phyloP scores from a whole-genome alignment of 257 asterid genomes.

The Salvia splendens region DNA sequence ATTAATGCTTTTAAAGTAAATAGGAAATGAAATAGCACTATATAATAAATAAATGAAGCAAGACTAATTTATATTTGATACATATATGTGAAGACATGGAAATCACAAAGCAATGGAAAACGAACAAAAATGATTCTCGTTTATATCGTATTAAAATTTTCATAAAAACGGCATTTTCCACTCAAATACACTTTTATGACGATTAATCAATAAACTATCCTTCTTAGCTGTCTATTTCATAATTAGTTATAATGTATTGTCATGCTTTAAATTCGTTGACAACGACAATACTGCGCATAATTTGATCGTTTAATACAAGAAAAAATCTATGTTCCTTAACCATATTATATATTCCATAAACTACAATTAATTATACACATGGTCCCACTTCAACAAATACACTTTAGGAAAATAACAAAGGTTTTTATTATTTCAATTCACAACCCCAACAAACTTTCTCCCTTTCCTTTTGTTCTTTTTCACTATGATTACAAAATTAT shows the following conservation, averaged over 20 bases:
- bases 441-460: conserved; percentile 23
- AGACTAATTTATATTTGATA: neutral
- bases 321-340: neutral
- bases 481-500: too few relatives aligned
- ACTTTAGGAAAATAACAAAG: conserved; percentile 6
- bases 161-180: neutral
- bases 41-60: too few relatives aligned
- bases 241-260: too few relatives aligned
- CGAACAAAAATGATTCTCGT: neutral
- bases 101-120: too few relatives aligned
- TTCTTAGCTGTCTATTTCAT: neutral
- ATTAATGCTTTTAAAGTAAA: too few relatives aligned
- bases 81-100: too few relatives aligned
- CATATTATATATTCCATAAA: neutral
- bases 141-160: neutral
- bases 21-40: too few relatives aligned
- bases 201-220: neutral
- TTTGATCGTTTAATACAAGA: neutral
- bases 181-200: neutral
- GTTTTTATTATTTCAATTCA: neutral
- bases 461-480: conserved; percentile 26
- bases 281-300: neutral
- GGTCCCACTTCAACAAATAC: conserved; percentile 20
- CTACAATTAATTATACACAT: neutral
- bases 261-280: too few relatives aligned